Conservation (phyloP, 1,139 yeast species). For the Tardiomyces blankii region DNA sequence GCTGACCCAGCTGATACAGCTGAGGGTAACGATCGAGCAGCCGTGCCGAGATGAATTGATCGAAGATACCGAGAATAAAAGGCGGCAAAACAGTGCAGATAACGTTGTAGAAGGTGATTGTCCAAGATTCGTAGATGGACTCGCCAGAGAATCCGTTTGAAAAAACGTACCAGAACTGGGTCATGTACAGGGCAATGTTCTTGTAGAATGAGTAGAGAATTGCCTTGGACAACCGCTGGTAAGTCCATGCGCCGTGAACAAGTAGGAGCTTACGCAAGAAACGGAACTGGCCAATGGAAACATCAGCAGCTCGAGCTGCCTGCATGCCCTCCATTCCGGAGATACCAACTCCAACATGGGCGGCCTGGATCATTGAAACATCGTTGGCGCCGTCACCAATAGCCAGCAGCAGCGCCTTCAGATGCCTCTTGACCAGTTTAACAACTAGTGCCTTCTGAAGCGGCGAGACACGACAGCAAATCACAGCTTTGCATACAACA, state of each 20-base stretch:
- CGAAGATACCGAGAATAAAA: constrained; percentile 90
- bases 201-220: constrained; percentile 92
- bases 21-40: constrained; percentile 87
- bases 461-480: constrained; percentile 97
- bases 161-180: constrained; percentile 97
- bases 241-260: constrained; percentile 98
- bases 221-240: constrained; percentile 86
- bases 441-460: constrained; percentile 95
- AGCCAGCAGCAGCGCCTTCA: constrained; percentile 71
- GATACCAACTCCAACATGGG: constrained; percentile 97
- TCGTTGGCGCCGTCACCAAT: constrained; percentile 99
- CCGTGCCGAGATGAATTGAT: constrained; percentile 89
- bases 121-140: constrained; percentile 96
- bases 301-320: constrained; percentile 96
- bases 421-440: constrained; percentile 67
- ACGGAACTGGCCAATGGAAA: constrained; percentile 92
- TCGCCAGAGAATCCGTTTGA: constrained; percentile 91
- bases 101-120: constrained; percentile 92
- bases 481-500: constrained; percentile 82
- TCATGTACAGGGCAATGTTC: constrained; percentile 90
- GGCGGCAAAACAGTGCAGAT: constrained; percentile 93
- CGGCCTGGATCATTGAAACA: constrained; percentile 98
- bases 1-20: constrained; percentile 81
- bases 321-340: constrained; percentile 99
- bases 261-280: constrained; percentile 69